A percentile compares a stretch with the other conserved stretches of the same genome.
These are phyloP conservation scores for Eucalyptus brandiana DNA, from an alignment of 345 rosid genomes.

Conservation along the genomic window DNA sequence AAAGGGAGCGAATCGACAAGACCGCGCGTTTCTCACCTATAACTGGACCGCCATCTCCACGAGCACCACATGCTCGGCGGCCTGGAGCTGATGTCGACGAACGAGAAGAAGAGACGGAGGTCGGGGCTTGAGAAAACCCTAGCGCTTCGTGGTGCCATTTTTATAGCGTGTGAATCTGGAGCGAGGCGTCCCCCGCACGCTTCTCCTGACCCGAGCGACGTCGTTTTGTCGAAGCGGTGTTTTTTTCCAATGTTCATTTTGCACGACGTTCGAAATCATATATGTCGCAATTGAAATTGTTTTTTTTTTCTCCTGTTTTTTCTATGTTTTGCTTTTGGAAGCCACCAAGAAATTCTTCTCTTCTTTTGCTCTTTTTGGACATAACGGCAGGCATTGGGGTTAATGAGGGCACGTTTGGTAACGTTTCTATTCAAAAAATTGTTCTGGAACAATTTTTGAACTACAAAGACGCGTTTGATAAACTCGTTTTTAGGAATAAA, in stretches of 20 bases:
- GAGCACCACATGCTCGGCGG: neutral
- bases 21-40: neutral
- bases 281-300: neutral
- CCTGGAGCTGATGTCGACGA: neutral
- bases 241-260: neutral
- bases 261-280: neutral
- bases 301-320: neutral
- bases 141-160: neutral
- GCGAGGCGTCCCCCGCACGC: neutral
- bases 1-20: neutral
- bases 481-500: no score
- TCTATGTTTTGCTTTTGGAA: neutral
- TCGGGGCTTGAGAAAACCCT: neutral
- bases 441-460: no score
- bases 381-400: neutral
- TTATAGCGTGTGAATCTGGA: neutral
- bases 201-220: neutral
- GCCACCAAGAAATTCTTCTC: neutral
- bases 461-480: no score
- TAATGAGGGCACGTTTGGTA: rapidly evolving
- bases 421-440: no score
- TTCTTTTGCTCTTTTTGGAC: neutral
- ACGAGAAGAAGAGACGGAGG: neutral
- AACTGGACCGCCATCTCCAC: neutral
- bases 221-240: neutral